phyloP scores from a whole-genome alignment of 352 stramenopile species.

The Plasmopara muralis region DNA sequence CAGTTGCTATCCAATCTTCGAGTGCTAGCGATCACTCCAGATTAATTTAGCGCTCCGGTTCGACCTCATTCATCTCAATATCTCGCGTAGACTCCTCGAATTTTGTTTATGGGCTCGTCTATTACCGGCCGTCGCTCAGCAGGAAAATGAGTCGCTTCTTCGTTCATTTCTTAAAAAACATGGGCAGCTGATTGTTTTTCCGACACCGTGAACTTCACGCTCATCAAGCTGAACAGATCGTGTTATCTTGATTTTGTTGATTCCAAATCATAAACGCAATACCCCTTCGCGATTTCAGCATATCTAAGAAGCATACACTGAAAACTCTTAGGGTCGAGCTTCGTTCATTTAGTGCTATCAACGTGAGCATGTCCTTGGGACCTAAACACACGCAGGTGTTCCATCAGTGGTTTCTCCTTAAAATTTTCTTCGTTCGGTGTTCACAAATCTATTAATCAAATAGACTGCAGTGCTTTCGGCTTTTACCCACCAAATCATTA shows the following conservation, averaged over 20 bases:
- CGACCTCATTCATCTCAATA: conserved; percentile 5
- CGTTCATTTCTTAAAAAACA: neutral
- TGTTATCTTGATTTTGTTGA: conserved; percentile 5
- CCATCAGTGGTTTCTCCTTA: neutral
- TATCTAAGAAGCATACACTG: neutral
- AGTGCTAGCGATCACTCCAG: neutral
- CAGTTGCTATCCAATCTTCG: neutral
- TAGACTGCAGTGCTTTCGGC: neutral
- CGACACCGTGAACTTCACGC: neutral
- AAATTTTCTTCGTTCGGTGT: neutral
- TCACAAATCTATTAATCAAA: neutral
- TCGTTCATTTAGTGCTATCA: neutral
- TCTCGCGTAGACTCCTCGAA: neutral
- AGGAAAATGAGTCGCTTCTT: neutral
- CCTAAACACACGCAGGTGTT: neutral
- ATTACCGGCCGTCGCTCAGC: neutral
- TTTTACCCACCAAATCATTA: neutral
- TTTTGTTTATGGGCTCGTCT: neutral
- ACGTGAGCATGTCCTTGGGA: neutral
- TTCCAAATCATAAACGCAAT: conserved; percentile 12
- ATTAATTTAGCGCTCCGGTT: neutral
- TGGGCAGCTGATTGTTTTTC: neutral
- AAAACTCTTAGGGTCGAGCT: neutral
- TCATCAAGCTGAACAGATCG: neutral
- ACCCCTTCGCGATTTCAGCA: conserved; percentile 7